Conservation (phyloP, 2,329 filamentous ascomycete genomes). For the Stachybotrys echinatus region DNA sequence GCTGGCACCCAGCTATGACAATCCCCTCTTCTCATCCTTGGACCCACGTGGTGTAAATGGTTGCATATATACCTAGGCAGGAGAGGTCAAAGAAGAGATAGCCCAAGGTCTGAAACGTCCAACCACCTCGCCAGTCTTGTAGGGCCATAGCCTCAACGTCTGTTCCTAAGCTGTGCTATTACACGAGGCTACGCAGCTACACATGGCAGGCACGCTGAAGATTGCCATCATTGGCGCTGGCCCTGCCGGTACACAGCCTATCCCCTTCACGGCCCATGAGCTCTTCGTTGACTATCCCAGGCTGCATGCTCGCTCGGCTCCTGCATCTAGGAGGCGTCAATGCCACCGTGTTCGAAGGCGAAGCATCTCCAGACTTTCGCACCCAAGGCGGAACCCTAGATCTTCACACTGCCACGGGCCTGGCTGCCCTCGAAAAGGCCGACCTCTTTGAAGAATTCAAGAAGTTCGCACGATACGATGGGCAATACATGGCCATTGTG, state of each 20-base stretch:
- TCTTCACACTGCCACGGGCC: slow-evolving; percentile 44
- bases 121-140: too few species aligned
- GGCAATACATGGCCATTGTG: slow-evolving; percentile 42
- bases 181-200: too few species aligned
- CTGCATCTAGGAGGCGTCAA: slow-evolving; percentile 40
- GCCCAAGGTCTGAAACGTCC: too few species aligned
- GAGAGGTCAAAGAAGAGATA: too few species aligned
- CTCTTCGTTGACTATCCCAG: too few species aligned
- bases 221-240: slow-evolving; percentile 21
- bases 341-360: slow-evolving; percentile 45
- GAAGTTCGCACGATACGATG: slow-evolving; percentile 45
- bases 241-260: slow-evolving; percentile 19
- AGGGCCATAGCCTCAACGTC: too few species aligned
- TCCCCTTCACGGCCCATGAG: too few species aligned
- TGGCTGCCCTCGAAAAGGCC: slow-evolving; percentile 44
- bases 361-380: slow-evolving; percentile 35
- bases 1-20: too few species aligned
- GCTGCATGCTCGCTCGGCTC: slow-evolving; percentile 36
- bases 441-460: slow-evolving; percentile 44
- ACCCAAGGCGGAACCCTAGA: slow-evolving; percentile 50
- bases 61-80: too few species aligned
- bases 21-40: too few species aligned
- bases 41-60: too few species aligned
- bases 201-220: slow-evolving; percentile 15
- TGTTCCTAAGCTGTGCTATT: too few species aligned